Base-by-base conservation (phyloP, 2,329 filamentous ascomycete genomes). In the Bipolaris zeicola region DNA sequence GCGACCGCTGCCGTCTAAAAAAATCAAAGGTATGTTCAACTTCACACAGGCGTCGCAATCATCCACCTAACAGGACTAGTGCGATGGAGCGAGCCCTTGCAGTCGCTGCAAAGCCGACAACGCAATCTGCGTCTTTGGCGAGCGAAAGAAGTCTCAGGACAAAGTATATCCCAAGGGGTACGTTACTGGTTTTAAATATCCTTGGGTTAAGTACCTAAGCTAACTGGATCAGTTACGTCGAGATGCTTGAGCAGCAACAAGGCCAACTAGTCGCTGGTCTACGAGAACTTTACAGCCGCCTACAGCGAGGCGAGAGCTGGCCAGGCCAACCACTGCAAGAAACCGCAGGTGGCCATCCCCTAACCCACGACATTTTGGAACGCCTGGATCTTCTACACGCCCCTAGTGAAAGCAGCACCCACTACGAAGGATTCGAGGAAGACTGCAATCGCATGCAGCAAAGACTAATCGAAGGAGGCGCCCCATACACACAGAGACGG, bases 141-240 rank as follows among this genome's bases (percentile, higher is more conserved):
- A 88, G 69, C 78, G 85, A 52, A 88, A 87, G 72, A 87, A 87
- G 78, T 82, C 83, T 6, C 85, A 87, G 65, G 86, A 88, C 74
- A 88, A 87, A 73, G 82, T 87, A 44, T 87, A 88, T 71, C 86
- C 86, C n/a, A 88, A 87, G 77, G 86, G 86, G 82, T 88, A 74
- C 11, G 65, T 56, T 22, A 3, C 20, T 42, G 16, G 18, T 20
- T 10, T 6, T 36, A 31, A 22, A 14, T 16, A 7, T 28, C 7
- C 26, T 10, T 28, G 26, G 3, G 2, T 28, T 10, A 10, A 28
- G 8, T 28, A 8, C 6, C 18, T 13, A 24, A 13, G 18, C 65
- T 70, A 43, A 66, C 58, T 42, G 5, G 45, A 11, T 8, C 39
- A 87, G 84, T 62, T 87, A 86, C 60, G 85, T 88, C 28, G 86